Evolutionary conservation across 257 asterid species (phyloP).

Genomic region (Penstemon davidsonii): DNA sequence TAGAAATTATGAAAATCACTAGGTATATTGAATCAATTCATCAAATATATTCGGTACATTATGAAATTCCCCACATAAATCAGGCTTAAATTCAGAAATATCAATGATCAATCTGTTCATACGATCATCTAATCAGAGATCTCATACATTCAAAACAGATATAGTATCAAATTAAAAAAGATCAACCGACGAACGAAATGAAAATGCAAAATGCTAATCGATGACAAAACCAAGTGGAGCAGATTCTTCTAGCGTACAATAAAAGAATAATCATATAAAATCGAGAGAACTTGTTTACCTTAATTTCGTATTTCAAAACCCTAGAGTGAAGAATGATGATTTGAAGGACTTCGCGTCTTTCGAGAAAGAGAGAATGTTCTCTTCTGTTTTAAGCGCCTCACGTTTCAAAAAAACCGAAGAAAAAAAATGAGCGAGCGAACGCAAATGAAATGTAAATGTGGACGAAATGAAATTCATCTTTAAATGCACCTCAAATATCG

Average conservation of each 20-base stretch:
- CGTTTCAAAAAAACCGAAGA: constrained; percentile 6
- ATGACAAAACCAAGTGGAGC: neutral
- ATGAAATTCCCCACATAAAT: neutral
- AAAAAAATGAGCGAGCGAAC: constrained; percentile 1
- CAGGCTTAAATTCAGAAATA: neutral
- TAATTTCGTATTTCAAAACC: constrained; percentile 7
- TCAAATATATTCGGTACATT: neutral
- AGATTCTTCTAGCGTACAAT: neutral
- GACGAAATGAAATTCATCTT: constrained; percentile 7
- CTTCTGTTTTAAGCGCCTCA: constrained; percentile 22
- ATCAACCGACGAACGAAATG: neutral
- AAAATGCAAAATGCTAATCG: constrained; percentile 13
- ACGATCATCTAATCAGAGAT: constrained; percentile 11
- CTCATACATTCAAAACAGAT: constrained; percentile 10
- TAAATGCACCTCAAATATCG: constrained; percentile 21
- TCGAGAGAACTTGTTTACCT: constrained; percentile 4
- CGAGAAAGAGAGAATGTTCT: neutral
- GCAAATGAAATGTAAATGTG: constrained; percentile 18
- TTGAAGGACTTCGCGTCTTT: constrained; percentile 19
- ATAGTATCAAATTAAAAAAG: neutral
- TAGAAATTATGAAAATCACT: too few relatives aligned
- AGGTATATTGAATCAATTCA: neutral
- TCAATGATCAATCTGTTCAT: neutral
- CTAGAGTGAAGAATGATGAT: neutral
- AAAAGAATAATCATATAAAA: neutral